Conservation (phyloP, 2,329 filamentous ascomycete genomes). For the Clonostachys rosea region DNA sequence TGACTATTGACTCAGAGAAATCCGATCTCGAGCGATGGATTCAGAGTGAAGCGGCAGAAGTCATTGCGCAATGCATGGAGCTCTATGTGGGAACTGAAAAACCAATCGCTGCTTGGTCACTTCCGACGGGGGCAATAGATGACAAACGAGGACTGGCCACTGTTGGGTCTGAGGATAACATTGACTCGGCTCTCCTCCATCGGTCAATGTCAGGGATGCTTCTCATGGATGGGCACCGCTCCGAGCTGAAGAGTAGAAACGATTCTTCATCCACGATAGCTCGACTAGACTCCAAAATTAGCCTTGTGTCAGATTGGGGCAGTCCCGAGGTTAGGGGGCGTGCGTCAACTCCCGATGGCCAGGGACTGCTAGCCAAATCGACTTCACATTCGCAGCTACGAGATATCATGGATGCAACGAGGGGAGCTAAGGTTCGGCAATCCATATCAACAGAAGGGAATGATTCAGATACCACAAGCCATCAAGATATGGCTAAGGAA, state of each 20-base stretch:
- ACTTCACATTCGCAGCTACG: conserved; percentile 52
- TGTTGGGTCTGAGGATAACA: not conserved
- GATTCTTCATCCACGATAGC: conserved; percentile 16
- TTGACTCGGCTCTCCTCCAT: conserved; percentile 1
- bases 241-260: not conserved
- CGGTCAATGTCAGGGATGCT: not conserved
- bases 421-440: no score
- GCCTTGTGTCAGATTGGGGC: conserved; percentile 42
- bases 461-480: conserved; percentile 50
- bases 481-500: conserved; percentile 40
- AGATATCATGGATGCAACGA: conserved; percentile 49
- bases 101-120: not conserved
- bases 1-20: conserved; percentile 76
- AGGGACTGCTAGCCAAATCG: conserved; percentile 35
- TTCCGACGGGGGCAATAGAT: not conserved
- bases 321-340: conserved; percentile 27
- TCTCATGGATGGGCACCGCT: no score
- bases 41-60: conserved; percentile 73
- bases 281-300: conserved; percentile 42
- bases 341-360: conserved; percentile 47
- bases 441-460: conserved; percentile 21
- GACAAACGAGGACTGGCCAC: not conserved
- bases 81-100: conserved; percentile 34
- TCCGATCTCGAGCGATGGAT: conserved; percentile 73
- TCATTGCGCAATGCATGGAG: conserved; percentile 74